Evolutionary conservation across 805 yeast species (phyloP).

Genomic region (Blastobotrys muscicola): DNA sequence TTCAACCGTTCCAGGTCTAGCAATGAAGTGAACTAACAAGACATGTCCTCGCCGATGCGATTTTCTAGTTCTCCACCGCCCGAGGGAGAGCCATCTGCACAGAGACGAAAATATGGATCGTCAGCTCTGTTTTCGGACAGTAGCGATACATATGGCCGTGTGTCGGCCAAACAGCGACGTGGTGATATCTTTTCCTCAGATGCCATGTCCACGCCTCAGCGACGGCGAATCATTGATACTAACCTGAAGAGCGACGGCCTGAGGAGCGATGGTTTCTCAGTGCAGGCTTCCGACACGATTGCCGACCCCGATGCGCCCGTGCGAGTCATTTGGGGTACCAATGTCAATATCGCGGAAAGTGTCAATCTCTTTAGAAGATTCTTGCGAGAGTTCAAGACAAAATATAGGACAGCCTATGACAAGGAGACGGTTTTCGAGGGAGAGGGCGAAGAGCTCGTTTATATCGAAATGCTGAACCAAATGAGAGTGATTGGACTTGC

Average conservation of each 20-base stretch:
- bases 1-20: too few species aligned
- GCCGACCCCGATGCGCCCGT: constrained; percentile 56
- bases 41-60: constrained; percentile 37
- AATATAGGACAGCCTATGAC: constrained; percentile 41
- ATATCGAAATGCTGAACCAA: constrained; percentile 59
- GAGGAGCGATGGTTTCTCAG: not conserved
- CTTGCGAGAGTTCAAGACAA: constrained; percentile 71
- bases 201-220: constrained; percentile 54
- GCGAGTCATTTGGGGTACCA: constrained; percentile 97
- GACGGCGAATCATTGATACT: constrained; percentile 27
- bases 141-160: not conserved
- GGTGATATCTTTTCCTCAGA: constrained; percentile 74
- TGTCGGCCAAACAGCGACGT: constrained; percentile 35
- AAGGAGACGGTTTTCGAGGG: constrained; percentile 31
- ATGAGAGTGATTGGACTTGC: constrained; percentile 75
- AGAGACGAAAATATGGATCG: not conserved
- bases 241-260: not conserved
- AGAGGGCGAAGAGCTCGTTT: constrained; percentile 64
- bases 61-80: constrained; percentile 34
- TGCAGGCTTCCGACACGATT: constrained; percentile 22
- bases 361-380: constrained; percentile 72
- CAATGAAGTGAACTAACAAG: constrained; percentile 7
- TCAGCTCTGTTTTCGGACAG: constrained; percentile 18
- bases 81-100: constrained; percentile 8
- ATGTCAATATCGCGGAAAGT: constrained; percentile 85